Percentiles rank a stretch among this genome's conserved stretches.
These are phyloP conservation scores for Coemansia asiatica DNA, from an alignment of 192 early-diverging fungal species.

Conservation along the genomic window DNA sequence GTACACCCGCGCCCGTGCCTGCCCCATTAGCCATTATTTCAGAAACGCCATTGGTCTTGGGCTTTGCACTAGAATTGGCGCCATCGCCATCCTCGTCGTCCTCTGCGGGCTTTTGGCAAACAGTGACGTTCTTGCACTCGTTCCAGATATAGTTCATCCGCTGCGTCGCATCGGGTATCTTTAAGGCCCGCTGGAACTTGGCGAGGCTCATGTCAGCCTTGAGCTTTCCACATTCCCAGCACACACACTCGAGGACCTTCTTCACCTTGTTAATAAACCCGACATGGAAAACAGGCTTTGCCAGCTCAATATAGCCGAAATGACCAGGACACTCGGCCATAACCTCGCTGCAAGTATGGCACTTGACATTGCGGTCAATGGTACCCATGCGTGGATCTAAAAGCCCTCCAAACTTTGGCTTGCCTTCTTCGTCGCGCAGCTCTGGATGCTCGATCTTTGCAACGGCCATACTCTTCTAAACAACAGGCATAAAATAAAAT, in stretches of 20 bases:
- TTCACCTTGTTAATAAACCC: slow-evolving; percentile 94
- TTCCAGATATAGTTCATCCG: slow-evolving; percentile 87
- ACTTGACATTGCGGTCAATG: slow-evolving; percentile 96
- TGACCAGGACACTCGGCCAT: slow-evolving; percentile 97
- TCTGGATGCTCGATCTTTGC: slow-evolving; percentile 91
- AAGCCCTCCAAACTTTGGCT: slow-evolving; percentile 84
- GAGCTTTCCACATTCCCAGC: slow-evolving; percentile 90
- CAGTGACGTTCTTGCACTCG: slow-evolving; percentile 76
- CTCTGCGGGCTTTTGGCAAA: slow-evolving; percentile 73
- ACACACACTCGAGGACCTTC: slow-evolving; percentile 96
- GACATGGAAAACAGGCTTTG: slow-evolving; percentile 92
- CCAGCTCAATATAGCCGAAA: slow-evolving; percentile 96
- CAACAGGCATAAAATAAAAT: slow-evolving; percentile 12
- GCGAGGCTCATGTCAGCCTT: slow-evolving; percentile 78
- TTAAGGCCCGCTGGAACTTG: slow-evolving; percentile 65
- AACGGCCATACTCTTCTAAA: slow-evolving; percentile 95
- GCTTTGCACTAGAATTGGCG: slow-evolving; percentile 6
- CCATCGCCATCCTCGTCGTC: slow-evolving; percentile 45
- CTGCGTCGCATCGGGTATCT: slow-evolving; percentile 65
- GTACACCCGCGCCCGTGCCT: slow-evolving; percentile 14
- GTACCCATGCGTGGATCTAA: slow-evolving; percentile 95
- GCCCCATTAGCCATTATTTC: slow-evolving; percentile 22
- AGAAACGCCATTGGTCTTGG: slow-evolving; percentile 15
- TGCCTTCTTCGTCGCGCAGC: slow-evolving; percentile 77
- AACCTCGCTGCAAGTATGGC: slow-evolving; percentile 91